Conservation (phyloP, 805 yeast species). For the Saccharomycopsis lassenensis region DNA sequence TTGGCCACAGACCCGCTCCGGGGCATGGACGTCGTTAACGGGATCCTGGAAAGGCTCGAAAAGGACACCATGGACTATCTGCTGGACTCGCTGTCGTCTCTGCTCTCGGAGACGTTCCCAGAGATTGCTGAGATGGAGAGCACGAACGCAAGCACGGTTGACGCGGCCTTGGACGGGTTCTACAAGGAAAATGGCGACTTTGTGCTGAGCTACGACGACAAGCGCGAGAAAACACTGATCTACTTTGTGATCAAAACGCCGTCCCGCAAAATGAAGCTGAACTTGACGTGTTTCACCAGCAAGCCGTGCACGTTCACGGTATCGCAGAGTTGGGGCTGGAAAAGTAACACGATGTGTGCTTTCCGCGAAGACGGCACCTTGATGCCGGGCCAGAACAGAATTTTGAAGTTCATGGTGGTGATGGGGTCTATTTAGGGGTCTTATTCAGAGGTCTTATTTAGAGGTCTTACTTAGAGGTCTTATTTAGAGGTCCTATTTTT, state of each 20-base stretch:
- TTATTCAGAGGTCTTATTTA: too few relatives aligned
- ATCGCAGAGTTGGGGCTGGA: slow-evolving; percentile 57
- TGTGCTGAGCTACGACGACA: slow-evolving; percentile 34
- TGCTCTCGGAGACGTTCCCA: not conserved
- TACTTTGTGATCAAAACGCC: slow-evolving; percentile 48
- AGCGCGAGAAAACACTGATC: slow-evolving; percentile 34
- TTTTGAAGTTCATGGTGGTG: slow-evolving; percentile 39
- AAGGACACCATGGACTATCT: not conserved
- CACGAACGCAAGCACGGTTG: too few relatives aligned
- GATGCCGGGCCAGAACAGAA: slow-evolving; percentile 30
- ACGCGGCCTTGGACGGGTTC: too few relatives aligned
- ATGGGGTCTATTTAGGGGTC: slow-evolving; percentile 34
- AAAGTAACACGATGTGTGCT: slow-evolving; percentile 41
- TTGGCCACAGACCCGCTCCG: slow-evolving; percentile 30
- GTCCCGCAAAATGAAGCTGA: slow-evolving; percentile 33
- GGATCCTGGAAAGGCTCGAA: not conserved
- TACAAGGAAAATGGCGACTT: slow-evolving; percentile 20
- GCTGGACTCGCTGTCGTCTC: slow-evolving; percentile 3
- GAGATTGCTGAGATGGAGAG: not conserved
- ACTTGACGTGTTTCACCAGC: slow-evolving; percentile 42
- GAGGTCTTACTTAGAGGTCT: too few relatives aligned
- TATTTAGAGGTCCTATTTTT: too few relatives aligned
- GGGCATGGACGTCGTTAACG: slow-evolving; percentile 14
- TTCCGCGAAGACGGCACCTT: slow-evolving; percentile 39
- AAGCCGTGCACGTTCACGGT: slow-evolving; percentile 42